These are phyloP conservation scores for Hexamita inflata DNA, from an alignment of 208 protist species.

Conservation along the genomic window DNA sequence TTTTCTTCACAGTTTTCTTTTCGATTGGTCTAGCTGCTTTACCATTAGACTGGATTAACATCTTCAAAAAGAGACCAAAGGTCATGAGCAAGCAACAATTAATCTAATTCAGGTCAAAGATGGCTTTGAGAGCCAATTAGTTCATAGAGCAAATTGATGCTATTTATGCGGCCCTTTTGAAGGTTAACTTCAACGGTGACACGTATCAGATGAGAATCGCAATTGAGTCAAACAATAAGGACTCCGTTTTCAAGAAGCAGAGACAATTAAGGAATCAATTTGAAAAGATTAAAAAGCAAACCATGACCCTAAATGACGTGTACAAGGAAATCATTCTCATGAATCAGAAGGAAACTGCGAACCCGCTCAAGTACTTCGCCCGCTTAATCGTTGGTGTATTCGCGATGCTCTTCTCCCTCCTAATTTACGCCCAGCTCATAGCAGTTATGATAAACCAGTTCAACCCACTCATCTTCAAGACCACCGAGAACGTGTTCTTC, in stretches of 20 bases:
- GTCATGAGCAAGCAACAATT: not conserved
- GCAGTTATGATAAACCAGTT: not conserved
- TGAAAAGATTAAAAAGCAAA: no score
- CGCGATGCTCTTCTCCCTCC: not conserved
- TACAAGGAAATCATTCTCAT: constrained; percentile 9
- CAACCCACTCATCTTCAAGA: no score
- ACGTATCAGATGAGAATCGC: not conserved
- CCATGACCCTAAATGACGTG: no score
- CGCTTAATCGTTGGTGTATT: constrained; percentile 11
- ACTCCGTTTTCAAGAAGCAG: not conserved
- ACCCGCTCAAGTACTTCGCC: constrained; percentile 22
- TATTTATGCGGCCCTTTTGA: not conserved
- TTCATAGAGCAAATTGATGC: not conserved
- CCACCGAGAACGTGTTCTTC: not conserved
- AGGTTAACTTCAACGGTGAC: not conserved
- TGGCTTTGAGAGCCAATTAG: not conserved
- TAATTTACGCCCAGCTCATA: not conserved
- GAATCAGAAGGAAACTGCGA: constrained; percentile 8
- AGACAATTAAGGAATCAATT: not conserved
- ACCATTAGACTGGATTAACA: not conserved
- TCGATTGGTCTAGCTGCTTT: not conserved
- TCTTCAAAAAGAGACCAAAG: not conserved
- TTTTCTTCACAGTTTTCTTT: not conserved
- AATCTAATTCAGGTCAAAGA: not conserved
- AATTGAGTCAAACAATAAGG: constrained; percentile 10